These are phyloP conservation scores for Zoysia pacifica DNA, from an alignment of 176 grass and related monocot genomes.

Conservation along the genomic window DNA sequence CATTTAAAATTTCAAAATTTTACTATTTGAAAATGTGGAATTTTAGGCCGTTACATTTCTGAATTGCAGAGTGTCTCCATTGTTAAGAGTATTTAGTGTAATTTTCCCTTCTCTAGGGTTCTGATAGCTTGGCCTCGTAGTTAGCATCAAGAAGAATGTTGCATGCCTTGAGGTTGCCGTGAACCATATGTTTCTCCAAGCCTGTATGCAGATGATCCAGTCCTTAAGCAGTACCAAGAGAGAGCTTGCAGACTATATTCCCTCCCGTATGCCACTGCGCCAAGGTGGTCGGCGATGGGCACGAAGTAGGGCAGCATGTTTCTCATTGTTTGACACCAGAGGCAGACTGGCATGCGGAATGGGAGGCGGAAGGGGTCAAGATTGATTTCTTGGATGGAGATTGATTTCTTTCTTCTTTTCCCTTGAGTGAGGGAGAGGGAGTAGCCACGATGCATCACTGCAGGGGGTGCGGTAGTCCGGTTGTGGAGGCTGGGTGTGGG, in stretches of 20 bases:
- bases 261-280: constrained; percentile 63
- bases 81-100: neutral
- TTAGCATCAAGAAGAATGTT: constrained; percentile 74
- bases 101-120: neutral
- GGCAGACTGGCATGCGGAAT: constrained; percentile 35
- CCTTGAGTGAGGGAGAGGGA: too few relatives aligned
- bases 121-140: constrained; percentile 63
- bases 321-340: constrained; percentile 35
- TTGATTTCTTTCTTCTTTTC: too few relatives aligned
- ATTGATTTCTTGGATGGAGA: too few relatives aligned
- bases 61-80: neutral
- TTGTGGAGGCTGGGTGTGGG: too few relatives aligned
- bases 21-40: too few relatives aligned
- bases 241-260: constrained; percentile 72
- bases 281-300: constrained; percentile 60
- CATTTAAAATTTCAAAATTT: too few relatives aligned
- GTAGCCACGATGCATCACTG: too few relatives aligned
- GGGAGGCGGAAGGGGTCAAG: constrained; percentile 8
- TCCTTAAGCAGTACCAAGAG: constrained; percentile 67
- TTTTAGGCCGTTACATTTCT: neutral
- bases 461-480: too few relatives aligned
- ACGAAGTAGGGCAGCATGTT: constrained; percentile 56
- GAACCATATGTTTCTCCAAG: constrained; percentile 60
- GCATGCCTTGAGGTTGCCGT: constrained; percentile 87
- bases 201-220: constrained; percentile 81